Conservation (phyloP, 2,329 filamentous ascomycete genomes). For the Colletotrichum brevisporum region DNA sequence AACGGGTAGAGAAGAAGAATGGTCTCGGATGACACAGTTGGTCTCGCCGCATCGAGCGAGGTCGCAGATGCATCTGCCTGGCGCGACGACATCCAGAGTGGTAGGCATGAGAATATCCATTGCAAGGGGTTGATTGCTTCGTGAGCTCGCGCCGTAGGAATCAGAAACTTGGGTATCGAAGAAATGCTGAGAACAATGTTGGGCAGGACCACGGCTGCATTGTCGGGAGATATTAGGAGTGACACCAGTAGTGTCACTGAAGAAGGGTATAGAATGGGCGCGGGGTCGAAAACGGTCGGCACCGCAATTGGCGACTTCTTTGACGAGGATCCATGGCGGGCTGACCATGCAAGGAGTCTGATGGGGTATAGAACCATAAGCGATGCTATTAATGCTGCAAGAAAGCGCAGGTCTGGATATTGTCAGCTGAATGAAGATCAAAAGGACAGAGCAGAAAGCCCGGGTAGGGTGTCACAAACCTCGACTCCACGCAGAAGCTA, state of each 20-base stretch:
- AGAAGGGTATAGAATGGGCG: constrained; percentile 89
- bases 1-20: constrained; percentile 82
- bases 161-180: constrained; percentile 79
- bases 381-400: constrained; percentile 52
- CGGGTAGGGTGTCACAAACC: constrained; percentile 54
- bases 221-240: constrained; percentile 77
- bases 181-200: constrained; percentile 88
- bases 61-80: background rate
- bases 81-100: constrained; percentile 59
- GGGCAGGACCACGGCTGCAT: constrained; percentile 75
- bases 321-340: constrained; percentile 55
- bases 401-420: constrained; percentile 58
- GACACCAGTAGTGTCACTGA: constrained; percentile 83
- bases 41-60: constrained; percentile 42
- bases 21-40: constrained; percentile 66
- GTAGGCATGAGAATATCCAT: constrained; percentile 82
- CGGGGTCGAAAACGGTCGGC: constrained; percentile 88
- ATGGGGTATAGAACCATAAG: constrained; percentile 71
- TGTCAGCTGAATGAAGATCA: constrained; percentile 41
- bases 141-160: constrained; percentile 73
- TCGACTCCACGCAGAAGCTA: constrained; percentile 62
- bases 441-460: background rate
- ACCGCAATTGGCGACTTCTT: constrained; percentile 63
- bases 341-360: constrained; percentile 66
- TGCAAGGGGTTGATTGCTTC: constrained; percentile 77